Evolutionary conservation across 2,329 filamentous ascomycete genomes (phyloP).

Genomic region (Verticillium nubilum): DNA sequence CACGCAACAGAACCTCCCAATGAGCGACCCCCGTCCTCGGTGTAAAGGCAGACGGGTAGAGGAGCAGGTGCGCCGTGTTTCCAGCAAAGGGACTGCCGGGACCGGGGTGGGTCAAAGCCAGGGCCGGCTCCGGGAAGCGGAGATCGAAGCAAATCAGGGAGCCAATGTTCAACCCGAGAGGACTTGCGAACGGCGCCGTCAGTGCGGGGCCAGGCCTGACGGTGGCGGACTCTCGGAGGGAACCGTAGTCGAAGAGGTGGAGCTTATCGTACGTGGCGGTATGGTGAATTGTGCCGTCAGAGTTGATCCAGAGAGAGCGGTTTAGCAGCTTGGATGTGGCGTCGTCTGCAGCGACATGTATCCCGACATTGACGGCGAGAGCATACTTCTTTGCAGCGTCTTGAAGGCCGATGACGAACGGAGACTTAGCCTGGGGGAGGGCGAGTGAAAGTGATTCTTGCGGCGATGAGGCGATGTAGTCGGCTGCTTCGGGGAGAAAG

Average conservation of each 20-base stretch:
- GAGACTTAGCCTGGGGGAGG: slow-evolving; percentile 56
- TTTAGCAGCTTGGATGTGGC: slow-evolving; percentile 37
- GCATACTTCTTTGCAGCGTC: slow-evolving; percentile 56
- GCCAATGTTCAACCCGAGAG: slow-evolving; percentile 65
- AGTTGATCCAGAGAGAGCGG: slow-evolving; percentile 46
- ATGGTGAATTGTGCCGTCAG: slow-evolving; percentile 34
- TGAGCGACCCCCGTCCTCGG: slow-evolving; percentile 78
- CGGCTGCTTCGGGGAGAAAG: slow-evolving; percentile 87
- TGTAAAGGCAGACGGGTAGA: slow-evolving; percentile 89
- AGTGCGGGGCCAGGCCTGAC: slow-evolving; percentile 65
- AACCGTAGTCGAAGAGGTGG: slow-evolving; percentile 74
- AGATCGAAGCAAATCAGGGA: slow-evolving; percentile 87
- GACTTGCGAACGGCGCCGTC: slow-evolving; percentile 64
- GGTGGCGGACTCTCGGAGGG: slow-evolving; percentile 44
- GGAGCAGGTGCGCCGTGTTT: slow-evolving; percentile 63
- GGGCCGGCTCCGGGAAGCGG: slow-evolving; percentile 70
- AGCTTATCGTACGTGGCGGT: slow-evolving; percentile 71
- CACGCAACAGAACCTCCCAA: slow-evolving; percentile 75
- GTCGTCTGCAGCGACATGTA: slow-evolving; percentile 60
- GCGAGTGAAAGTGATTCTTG: slow-evolving; percentile 67
- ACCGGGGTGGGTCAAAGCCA: slow-evolving; percentile 52
- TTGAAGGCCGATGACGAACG: slow-evolving; percentile 73
- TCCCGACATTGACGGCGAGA: slow-evolving; percentile 77
- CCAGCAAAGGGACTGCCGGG: slow-evolving; percentile 19
- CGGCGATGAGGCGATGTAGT: slow-evolving; percentile 73